These are phyloP conservation scores for Saitoella complicata DNA, from an alignment of 805 yeast genomes.

Conservation along the genomic window DNA sequence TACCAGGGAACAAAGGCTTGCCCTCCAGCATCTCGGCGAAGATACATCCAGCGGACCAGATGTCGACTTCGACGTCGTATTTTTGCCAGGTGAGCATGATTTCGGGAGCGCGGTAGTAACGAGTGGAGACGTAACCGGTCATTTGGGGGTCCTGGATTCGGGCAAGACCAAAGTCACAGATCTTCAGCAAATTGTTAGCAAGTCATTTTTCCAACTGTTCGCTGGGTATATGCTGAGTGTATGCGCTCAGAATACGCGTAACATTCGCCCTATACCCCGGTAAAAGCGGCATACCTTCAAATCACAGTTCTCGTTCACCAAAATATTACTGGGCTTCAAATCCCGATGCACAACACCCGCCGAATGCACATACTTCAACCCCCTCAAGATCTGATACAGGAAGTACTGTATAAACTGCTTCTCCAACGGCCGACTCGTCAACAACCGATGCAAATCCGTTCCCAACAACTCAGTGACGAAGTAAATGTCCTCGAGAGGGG, in stretches of 20 bases:
- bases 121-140: constrained; percentile 94
- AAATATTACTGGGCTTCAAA: constrained; percentile 63
- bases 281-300: constrained; percentile 28
- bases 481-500: constrained; percentile 90
- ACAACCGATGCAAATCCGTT: constrained; percentile 80
- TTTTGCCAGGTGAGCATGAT: constrained; percentile 98
- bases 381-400: constrained; percentile 80
- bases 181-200: constrained; percentile 16
- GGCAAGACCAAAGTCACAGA: constrained; percentile 89
- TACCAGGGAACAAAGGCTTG: constrained; percentile 92
- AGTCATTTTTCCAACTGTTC: not conserved
- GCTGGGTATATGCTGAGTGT: not conserved
- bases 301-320: constrained; percentile 81
- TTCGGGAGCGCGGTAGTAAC: constrained; percentile 96
- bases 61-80: constrained; percentile 90
- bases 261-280: not conserved
- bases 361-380: constrained; percentile 75
- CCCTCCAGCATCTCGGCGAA: constrained; percentile 97
- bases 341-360: constrained; percentile 89
- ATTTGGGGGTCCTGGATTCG: constrained; percentile 96
- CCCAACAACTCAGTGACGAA: constrained; percentile 96
- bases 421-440: constrained; percentile 86
- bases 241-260: not conserved
- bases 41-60: constrained; percentile 96
- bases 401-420: constrained; percentile 94